Evolutionary conservation across 257 asterid genomes (phyloP).

Genomic region (Asclepias syriaca): DNA sequence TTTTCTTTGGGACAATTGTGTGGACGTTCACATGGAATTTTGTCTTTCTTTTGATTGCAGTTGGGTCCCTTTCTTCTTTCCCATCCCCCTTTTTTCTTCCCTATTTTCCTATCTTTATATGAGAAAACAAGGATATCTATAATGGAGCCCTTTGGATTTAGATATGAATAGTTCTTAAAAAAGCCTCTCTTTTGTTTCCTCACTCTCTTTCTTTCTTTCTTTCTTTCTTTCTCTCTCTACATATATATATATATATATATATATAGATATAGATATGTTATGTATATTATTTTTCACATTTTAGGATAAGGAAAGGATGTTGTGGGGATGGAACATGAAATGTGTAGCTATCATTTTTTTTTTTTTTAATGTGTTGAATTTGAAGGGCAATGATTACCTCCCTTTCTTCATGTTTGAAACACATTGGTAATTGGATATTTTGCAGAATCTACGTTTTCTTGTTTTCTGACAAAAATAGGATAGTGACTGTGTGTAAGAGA

Average conservation of each 20-base stretch:
- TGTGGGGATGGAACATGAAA: background rate
- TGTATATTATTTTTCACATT: too few relatives aligned
- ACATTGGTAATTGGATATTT: background rate
- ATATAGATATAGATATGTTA: too few relatives aligned
- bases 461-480: background rate
- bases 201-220: too few relatives aligned
- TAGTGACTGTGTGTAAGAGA: background rate
- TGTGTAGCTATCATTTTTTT: background rate
- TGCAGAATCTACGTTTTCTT: background rate
- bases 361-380: background rate
- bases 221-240: too few relatives aligned
- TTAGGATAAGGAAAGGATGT: background rate
- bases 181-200: too few relatives aligned
- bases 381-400: background rate
- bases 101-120: too few relatives aligned
- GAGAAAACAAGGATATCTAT: background rate
- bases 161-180: too few relatives aligned
- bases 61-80: background rate
- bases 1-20: constrained; percentile 2
- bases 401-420: background rate
- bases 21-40: constrained; percentile 6
- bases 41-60: background rate
- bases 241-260: too few relatives aligned
- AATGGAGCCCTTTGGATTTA: background rate
- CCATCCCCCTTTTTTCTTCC: background rate